Conservation (phyloP, 2,329 filamentous ascomycete species). For the Cyphellophora europaea region DNA sequence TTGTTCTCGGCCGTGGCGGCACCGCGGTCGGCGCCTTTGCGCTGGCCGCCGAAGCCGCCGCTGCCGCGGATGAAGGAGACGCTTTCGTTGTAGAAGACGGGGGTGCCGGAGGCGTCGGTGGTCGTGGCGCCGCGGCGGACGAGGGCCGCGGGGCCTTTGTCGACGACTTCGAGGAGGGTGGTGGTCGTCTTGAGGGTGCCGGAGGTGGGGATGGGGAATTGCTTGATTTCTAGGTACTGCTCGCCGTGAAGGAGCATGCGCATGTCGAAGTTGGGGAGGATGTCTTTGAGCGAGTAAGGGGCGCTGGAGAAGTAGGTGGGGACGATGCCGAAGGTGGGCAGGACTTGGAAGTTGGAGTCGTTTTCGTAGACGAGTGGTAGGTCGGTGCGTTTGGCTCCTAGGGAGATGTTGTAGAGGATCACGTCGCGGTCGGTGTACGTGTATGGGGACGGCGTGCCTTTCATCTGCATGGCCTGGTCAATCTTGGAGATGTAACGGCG, state of each 20-base stretch:
- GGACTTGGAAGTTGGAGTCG: slow-evolving; percentile 77
- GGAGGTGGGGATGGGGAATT: slow-evolving; percentile 81
- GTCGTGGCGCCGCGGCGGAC: slow-evolving; percentile 73
- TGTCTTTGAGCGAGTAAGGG: slow-evolving; percentile 68
- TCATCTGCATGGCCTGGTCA: slow-evolving; percentile 60
- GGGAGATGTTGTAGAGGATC: slow-evolving; percentile 89
- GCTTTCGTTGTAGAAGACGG: slow-evolving; percentile 92
- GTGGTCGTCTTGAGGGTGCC: slow-evolving; percentile 23
- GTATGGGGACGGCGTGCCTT: slow-evolving; percentile 66
- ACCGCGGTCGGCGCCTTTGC: slow-evolving; percentile 67
- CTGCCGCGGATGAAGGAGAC: slow-evolving; percentile 86
- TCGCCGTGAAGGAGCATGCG: slow-evolving; percentile 99
- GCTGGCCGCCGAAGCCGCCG: slow-evolving; percentile 78
- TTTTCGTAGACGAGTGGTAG: slow-evolving; percentile 83
- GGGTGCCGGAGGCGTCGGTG: slow-evolving; percentile 71
- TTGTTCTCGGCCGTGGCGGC: slow-evolving; percentile 52
- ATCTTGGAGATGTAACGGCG: slow-evolving; percentile 62
- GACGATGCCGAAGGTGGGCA: slow-evolving; percentile 82
- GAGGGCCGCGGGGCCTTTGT: slow-evolving; percentile 85
- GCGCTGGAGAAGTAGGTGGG: slow-evolving; percentile 76
- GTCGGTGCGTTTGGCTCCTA: slow-evolving; percentile 84
- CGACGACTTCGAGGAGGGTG: slow-evolving; percentile 79
- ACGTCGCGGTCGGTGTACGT: slow-evolving; percentile 75
- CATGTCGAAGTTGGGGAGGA: slow-evolving; percentile 90
- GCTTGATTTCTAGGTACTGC: slow-evolving; percentile 89